These are phyloP conservation scores for Rhizoctonia solani DNA, from an alignment of 1,284 basidiomycete genomes.

Conservation along the genomic window DNA sequence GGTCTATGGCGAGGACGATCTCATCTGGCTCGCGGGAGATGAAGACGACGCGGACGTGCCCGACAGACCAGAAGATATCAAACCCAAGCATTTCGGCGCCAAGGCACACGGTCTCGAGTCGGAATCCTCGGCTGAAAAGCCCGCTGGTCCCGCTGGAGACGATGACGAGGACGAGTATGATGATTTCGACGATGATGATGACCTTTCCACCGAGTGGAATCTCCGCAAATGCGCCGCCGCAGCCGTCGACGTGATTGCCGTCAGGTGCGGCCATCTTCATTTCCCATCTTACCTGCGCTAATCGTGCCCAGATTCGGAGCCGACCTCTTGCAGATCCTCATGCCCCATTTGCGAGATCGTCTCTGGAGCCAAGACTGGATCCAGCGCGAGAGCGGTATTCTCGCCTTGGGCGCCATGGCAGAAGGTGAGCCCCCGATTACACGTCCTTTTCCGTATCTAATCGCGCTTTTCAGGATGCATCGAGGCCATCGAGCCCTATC, in stretches of 20 bases:
- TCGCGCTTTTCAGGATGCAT: slow-evolving; percentile 81
- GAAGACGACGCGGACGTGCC: slow-evolving; percentile 84
- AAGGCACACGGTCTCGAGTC: slow-evolving; percentile 85
- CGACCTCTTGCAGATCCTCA: slow-evolving; percentile 85
- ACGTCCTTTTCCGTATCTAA: slow-evolving; percentile 22
- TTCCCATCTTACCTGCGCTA: not conserved
- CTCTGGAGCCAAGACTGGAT: slow-evolving; percentile 94
- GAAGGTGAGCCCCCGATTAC: slow-evolving; percentile 66
- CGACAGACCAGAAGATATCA: slow-evolving; percentile 94
- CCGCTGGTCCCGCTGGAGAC: slow-evolving; percentile 52
- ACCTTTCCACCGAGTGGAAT: slow-evolving; percentile 99
- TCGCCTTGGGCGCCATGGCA: slow-evolving; percentile 97
- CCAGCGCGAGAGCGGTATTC: slow-evolving; percentile 92
- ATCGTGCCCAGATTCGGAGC: slow-evolving; percentile 60
- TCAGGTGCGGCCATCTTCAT: slow-evolving; percentile 51
- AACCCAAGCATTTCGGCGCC: slow-evolving; percentile 83
- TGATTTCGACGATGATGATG: slow-evolving; percentile 92
- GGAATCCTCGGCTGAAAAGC: slow-evolving; percentile 54
- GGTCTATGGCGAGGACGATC: slow-evolving; percentile 95
- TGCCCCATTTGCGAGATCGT: slow-evolving; percentile 90
- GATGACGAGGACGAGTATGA: slow-evolving; percentile 86
- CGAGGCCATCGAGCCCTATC: slow-evolving; percentile 91
- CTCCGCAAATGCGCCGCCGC: slow-evolving; percentile 97
- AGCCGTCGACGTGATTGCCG: slow-evolving; percentile 94
- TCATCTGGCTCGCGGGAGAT: slow-evolving; percentile 95